phyloP scores from a whole-genome alignment of 2,329 filamentous ascomycete species.

The Penicillium sp. region DNA sequence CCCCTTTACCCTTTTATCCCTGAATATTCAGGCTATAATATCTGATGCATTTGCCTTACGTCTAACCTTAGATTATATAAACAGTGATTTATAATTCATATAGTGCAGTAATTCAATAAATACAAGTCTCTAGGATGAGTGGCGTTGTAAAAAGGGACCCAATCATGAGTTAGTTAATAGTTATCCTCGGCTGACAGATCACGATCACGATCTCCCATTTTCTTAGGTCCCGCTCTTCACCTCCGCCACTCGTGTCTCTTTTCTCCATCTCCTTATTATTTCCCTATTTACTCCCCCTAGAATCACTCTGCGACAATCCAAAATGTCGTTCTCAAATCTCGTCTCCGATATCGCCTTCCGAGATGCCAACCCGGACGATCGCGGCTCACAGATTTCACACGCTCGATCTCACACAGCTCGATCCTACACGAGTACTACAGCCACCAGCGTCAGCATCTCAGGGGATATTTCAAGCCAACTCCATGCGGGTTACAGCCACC shows the following conservation, averaged over 20 bases:
- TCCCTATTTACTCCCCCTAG: background rate
- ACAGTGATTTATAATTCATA: too few species aligned
- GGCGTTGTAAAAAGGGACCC: background rate
- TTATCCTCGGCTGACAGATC: constrained; percentile 1
- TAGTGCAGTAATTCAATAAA: too few species aligned
- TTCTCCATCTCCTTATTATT: background rate
- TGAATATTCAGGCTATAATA: too few species aligned
- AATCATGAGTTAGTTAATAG: too few species aligned
- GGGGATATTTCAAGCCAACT: constrained; percentile 75
- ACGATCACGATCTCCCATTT: background rate
- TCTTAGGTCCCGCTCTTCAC: background rate
- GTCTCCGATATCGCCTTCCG: constrained; percentile 48
- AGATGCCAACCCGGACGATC: constrained; percentile 40
- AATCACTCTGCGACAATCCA: background rate
- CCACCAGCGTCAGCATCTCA: constrained; percentile 49
- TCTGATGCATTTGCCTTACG: too few species aligned
- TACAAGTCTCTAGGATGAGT: too few species aligned
- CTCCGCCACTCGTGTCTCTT: background rate
- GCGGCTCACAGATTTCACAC: constrained; percentile 40
- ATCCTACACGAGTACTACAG: constrained; percentile 45
- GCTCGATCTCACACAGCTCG: constrained; percentile 39
- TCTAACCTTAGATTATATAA: too few species aligned
- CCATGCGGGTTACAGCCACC: constrained; percentile 76
- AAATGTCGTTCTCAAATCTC: constrained; percentile 49
- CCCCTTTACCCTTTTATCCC: too few species aligned